Conservation (phyloP, 768 basidiomycete genomes). For the Pleurotus tuber-regium region DNA sequence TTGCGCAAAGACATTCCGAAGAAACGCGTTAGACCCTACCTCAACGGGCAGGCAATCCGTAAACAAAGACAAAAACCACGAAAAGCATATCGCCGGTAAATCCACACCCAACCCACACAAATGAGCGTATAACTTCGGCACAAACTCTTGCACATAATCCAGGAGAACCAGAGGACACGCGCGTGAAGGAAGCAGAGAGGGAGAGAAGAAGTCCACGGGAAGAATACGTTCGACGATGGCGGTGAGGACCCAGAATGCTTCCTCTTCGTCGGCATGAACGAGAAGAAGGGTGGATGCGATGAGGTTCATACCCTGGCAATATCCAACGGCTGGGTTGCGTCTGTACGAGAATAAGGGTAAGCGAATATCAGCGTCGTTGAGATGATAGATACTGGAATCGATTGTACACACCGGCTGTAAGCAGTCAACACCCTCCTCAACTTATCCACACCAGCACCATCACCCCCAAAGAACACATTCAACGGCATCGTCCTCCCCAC, state of each 20-base stretch:
- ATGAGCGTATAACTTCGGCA: constrained; percentile 75
- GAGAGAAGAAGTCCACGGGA: constrained; percentile 92
- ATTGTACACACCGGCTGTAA: constrained; percentile 78
- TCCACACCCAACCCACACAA: constrained; percentile 83
- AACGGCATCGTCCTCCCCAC: constrained; percentile 89
- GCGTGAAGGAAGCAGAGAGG: constrained; percentile 86
- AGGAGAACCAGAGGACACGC: constrained; percentile 90
- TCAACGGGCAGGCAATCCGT: constrained; percentile 96
- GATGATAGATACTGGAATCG: too few relatives aligned
- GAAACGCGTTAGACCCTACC: constrained; percentile 44
- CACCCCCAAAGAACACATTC: constrained; percentile 96
- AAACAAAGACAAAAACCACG: constrained; percentile 96
- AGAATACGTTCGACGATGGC: constrained; percentile 88
- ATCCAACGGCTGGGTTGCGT: constrained; percentile 89
- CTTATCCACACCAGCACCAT: constrained; percentile 93
- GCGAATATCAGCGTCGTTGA: too few relatives aligned
- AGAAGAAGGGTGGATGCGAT: constrained; percentile 92
- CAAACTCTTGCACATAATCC: constrained; percentile 78
- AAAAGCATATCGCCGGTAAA: constrained; percentile 93
- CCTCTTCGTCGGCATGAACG: constrained; percentile 93
- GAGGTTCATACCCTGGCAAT: constrained; percentile 95
- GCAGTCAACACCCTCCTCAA: constrained; percentile 86
- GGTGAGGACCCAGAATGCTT: constrained; percentile 93
- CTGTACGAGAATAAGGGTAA: too few relatives aligned
- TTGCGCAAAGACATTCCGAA: constrained; percentile 1